These are phyloP conservation scores for Solanum piurae DNA, from an alignment of 257 asterid species.

Conservation along the genomic window DNA sequence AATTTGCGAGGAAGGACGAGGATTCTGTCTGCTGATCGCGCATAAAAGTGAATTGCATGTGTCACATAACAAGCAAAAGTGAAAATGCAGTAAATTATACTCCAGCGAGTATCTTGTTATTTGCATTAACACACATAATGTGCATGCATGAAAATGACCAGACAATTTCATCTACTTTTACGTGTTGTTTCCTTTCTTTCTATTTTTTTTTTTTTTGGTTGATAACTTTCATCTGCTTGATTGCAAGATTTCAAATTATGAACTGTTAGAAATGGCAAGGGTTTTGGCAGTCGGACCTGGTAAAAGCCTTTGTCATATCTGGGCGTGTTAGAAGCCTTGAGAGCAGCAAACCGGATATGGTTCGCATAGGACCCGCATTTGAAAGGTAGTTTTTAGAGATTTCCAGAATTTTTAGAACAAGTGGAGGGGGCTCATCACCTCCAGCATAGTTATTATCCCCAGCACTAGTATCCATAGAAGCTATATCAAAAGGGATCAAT, in stretches of 20 bases:
- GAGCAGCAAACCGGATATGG: slow-evolving; percentile 76
- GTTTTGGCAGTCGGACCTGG: slow-evolving; percentile 31
- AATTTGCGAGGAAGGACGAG: background rate
- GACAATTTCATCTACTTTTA: background rate
- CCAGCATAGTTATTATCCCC: slow-evolving; percentile 20
- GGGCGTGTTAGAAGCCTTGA: slow-evolving; percentile 90
- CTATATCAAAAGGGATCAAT: slow-evolving; percentile 87
- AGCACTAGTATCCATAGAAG: slow-evolving; percentile 84
- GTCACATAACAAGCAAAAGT: background rate
- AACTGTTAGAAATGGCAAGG: background rate
- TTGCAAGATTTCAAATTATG: background rate
- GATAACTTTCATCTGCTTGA: background rate
- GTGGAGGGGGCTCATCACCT: slow-evolving; percentile 59
- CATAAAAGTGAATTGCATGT: background rate
- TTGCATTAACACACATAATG: background rate
- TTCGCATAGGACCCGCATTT: slow-evolving; percentile 91
- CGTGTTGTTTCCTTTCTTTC: background rate
- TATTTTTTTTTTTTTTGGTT: background rate
- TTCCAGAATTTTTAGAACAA: slow-evolving; percentile 63
- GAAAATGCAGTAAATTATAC: background rate
- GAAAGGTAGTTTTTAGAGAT: slow-evolving; percentile 76
- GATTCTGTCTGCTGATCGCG: background rate
- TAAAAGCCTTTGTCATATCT: slow-evolving; percentile 77
- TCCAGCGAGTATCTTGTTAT: background rate
- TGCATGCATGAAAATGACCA: background rate